phyloP scores from a whole-genome alignment of 2,329 filamentous ascomycete species.

The Aureobasidium sp. region DNA sequence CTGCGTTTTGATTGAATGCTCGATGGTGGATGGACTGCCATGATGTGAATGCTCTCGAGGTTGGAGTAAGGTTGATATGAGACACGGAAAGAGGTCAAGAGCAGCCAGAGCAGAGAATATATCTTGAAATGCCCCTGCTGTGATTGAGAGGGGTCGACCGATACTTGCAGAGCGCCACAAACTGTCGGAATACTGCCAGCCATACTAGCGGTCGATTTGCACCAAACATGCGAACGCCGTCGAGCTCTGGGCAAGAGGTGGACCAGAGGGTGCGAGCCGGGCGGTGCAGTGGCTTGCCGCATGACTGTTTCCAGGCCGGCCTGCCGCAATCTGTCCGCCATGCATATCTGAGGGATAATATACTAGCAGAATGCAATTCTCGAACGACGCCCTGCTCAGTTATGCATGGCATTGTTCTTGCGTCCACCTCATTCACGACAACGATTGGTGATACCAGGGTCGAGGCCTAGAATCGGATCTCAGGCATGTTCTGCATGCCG shows the following conservation, averaged over 20 bases:
- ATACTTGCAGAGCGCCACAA: conserved; percentile 1
- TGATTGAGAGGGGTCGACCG: not conserved
- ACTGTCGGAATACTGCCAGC: not conserved
- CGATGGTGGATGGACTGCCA: not conserved
- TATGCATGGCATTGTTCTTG: not conserved
- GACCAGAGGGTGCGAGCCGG: not conserved
- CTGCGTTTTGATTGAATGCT: not conserved
- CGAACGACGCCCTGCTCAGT: not conserved
- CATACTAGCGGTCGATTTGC: not conserved
- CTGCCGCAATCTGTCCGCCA: not conserved
- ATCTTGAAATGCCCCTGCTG: not conserved
- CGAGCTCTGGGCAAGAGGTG: not conserved
- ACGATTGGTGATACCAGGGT: not conserved
- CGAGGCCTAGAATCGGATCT: not conserved
- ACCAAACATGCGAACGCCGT: not conserved
- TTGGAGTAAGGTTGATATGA: not conserved
- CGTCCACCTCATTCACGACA: not conserved
- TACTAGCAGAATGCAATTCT: not conserved
- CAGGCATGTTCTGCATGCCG: not conserved
- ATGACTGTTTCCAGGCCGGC: not conserved
- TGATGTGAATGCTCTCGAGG: not conserved
- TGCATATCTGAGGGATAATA: not conserved
- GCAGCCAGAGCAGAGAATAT: not conserved
- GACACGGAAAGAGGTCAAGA: not conserved
- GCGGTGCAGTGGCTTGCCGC: not conserved